These are phyloP conservation scores for Ceratobasidium sp. DNA, from an alignment of 1,284 basidiomycete genomes.

Conservation along the genomic window DNA sequence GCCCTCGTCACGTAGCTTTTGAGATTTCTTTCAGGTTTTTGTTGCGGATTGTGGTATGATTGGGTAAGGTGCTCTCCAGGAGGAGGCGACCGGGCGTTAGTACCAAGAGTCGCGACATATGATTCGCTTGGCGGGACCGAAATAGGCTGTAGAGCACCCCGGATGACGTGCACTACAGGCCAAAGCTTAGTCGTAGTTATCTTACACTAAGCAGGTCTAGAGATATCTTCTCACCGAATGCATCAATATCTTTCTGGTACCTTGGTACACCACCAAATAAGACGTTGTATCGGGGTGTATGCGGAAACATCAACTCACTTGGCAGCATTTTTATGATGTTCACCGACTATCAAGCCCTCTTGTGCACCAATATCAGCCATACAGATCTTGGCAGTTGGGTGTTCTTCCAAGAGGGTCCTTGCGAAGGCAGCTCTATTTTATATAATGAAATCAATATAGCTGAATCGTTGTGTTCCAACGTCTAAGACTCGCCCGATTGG, in stretches of 20 bases:
- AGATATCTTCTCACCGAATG: constrained; percentile 3
- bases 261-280: not conserved
- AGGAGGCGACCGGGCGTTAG: not conserved
- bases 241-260: constrained; percentile 35
- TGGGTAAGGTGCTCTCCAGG: not conserved
- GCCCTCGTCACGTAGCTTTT: constrained; percentile 11
- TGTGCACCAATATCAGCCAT: constrained; percentile 37
- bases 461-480: not conserved
- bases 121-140: constrained; percentile 24
- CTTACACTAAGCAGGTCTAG: not conserved
- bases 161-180: constrained; percentile 19
- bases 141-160: constrained; percentile 22
- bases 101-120: constrained; percentile 2
- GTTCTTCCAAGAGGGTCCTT: constrained; percentile 3
- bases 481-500: constrained; percentile 13
- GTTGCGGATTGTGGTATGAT: constrained; percentile 30
- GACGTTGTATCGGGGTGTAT: not conserved
- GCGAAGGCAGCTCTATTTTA: constrained; percentile 22
- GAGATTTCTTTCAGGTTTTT: constrained; percentile 25
- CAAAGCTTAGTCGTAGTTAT: not conserved
- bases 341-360: constrained; percentile 16
- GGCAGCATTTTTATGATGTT: constrained; percentile 19
- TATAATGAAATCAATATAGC: no score
- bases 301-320: constrained; percentile 13
- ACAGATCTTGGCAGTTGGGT: not conserved